Base-by-base conservation (phyloP, 805 yeast genomes). In the Dipodascus geniculatus region DNA sequence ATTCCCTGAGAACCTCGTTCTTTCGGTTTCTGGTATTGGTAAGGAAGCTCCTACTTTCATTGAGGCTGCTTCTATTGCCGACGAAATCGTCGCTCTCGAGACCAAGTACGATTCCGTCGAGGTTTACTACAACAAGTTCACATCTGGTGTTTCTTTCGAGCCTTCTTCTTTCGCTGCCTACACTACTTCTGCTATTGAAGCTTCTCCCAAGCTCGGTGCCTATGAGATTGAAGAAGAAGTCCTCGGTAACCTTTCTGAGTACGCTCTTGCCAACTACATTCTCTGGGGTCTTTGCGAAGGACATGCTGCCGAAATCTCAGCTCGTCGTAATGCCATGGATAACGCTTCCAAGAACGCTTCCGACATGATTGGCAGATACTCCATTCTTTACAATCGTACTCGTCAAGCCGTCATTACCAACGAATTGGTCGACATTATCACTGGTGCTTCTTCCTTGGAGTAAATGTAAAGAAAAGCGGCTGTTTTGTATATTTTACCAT, bases 311-410 rank as follows among this genome's bases (percentile, higher is more conserved):
- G 99, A 91, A 79, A 80, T 90, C 62, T 85, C 95, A 60, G 96
- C 99, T 57, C 90, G 99, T 83, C 90, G 99, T 83, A 91, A 88
- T 71, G 98, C 99, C 64, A 91, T 91, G 99, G 99, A 91, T 76
- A 93, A 93, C 70, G 99, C 99, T 59, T 89, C 97, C 64, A 91
- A 93, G 93, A 91, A 91, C 71, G 99, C 99, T 60, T 96, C 96
- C 77, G 99, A 93, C 68, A 93, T 93, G 98, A 93, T 93, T 71
- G 82, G 80, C 76, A 85, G 81, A 70, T 91, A 87, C 85, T 85
- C 98, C 63, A 93, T 93, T 73, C 83, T 93, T 75, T 93, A 93
- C 78, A 93, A 93, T 90, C 91, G 99, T 82, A 85, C 97, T 69
- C 88, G 97, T 80, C 99, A 93, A 81, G 96, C 97, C 63, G 96